phyloP scores from a whole-genome alignment of 768 basidiomycete genomes.

The Leucocoprinus sp. region DNA sequence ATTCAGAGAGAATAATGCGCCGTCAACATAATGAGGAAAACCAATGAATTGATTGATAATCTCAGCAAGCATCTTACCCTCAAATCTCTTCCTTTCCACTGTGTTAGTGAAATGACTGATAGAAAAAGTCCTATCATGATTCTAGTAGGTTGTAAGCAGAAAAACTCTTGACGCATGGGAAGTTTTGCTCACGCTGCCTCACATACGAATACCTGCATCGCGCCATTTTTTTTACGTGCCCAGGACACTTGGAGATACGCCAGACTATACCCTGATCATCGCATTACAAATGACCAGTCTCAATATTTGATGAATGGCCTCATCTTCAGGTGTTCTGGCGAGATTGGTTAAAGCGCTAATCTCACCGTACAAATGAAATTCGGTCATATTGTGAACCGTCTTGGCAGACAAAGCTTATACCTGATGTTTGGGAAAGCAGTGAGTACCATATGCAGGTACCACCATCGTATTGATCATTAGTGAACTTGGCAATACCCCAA shows the following conservation, averaged over 20 bases:
- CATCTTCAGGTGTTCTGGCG: conserved; percentile 40
- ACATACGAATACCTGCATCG: conserved; percentile 45
- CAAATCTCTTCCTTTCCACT: background rate
- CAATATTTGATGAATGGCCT: background rate
- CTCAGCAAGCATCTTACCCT: background rate
- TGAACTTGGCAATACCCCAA: conserved; percentile 47
- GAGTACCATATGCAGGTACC: conserved; percentile 30
- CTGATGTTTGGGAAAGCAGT: conserved; percentile 24
- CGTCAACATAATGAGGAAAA: background rate
- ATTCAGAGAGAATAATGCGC: background rate
- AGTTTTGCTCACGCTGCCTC: conserved; percentile 40
- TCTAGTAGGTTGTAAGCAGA: background rate
- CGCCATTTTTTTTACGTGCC: conserved; percentile 42
- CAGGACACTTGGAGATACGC: conserved; percentile 54
- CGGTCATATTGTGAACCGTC: conserved; percentile 12
- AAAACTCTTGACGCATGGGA: too few relatives aligned
- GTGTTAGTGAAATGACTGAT: conserved; percentile 4
- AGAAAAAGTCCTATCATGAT: conserved; percentile 11
- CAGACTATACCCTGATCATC: conserved; percentile 34
- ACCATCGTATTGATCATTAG: conserved; percentile 47
- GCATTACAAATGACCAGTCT: background rate
- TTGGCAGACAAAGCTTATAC: conserved; percentile 2
- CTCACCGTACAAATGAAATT: conserved; percentile 32
- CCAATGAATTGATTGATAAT: background rate
- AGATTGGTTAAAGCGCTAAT: conserved; percentile 50